Evolutionary conservation across 768 basidiomycete genomes (phyloP).

Genomic region (Neoboletus subvelutipes): DNA sequence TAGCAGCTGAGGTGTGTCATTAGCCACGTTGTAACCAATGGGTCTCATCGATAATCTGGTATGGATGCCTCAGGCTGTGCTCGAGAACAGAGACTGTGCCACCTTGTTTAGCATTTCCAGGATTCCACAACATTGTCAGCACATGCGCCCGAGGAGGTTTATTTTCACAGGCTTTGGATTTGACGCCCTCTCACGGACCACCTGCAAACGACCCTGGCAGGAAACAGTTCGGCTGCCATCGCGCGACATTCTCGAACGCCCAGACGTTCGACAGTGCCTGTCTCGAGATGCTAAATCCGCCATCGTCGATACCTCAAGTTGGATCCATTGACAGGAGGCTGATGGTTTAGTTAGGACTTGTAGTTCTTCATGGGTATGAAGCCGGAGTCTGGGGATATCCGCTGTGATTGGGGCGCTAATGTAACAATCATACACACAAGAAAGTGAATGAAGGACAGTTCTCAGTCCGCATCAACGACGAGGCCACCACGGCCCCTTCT

Average conservation of each 20-base stretch:
- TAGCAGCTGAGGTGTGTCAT: conserved; percentile 11
- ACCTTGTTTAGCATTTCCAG: conserved; percentile 1
- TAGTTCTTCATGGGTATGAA: neutral
- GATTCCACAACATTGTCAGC: neutral
- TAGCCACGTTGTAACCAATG: neutral
- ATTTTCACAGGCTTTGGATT: neutral
- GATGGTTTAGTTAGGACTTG: neutral
- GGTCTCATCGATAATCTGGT: neutral
- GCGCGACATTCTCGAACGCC: neutral
- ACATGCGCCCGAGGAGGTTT: neutral
- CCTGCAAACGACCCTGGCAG: neutral
- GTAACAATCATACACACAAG: conserved; percentile 9
- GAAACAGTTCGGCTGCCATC: neutral
- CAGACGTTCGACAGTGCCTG: neutral
- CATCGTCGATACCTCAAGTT: neutral
- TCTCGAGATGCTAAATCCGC: neutral
- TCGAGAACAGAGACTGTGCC: conserved; percentile 2
- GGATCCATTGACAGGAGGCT: neutral
- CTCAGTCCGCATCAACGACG: conserved; percentile 52
- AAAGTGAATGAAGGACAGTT: neutral
- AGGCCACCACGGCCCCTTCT: conserved; percentile 68
- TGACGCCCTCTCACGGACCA: neutral
- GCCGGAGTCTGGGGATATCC: neutral
- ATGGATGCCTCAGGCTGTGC: neutral
- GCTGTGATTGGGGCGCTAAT: neutral